Base-by-base conservation (phyloP, 345 rosid species). In the Eucalyptus polybractea region DNA sequence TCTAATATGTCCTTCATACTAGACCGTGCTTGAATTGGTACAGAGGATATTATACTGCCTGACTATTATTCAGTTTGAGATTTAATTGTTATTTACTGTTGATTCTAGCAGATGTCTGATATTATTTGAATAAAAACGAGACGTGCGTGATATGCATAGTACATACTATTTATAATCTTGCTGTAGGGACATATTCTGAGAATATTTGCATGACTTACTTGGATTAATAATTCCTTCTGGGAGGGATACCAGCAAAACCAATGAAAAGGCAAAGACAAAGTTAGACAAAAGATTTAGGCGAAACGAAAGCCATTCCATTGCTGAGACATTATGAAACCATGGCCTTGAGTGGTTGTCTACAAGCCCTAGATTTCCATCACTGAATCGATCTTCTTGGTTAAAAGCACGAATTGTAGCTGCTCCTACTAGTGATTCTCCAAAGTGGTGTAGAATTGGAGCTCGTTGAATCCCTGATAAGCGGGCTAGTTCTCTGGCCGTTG, bases 221-320 rank as follows among this genome's bases (percentile, higher is more conserved):
- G 99, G 99, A 92, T 92, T 95, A 91, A 97, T 96, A 80, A 96
- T 90, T 94, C 99, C 99, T 93, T 96, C 99, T 89, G 99, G 99
- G 37, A 97, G 97, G 86, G 94, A 92, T 85, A 97, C 99, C 91
- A 97, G 95, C 92, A 97, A 90, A 87, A 96, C 95, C 94, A 97
- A 89, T 56, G 99, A 95, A 93, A 95, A 97, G 47, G 97, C 99
- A 92, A 97, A 96, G 40, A 97, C 97, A 90, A 97, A 96, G 92
- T 96, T 96, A 86, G 99, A 97, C 65, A 97, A 93, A 62, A 97
- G 14, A 92, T 96, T 96, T 90, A 97, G 92, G 90, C 99, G 93
- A 94, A 96, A 96, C 88, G 97, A 96, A 89, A 97, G 97, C 99
- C 99, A 97, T 89, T 97, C 99, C 99, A 97, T 96, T 53, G 99